Conservation (phyloP, 2,329 filamentous ascomycete genomes). For the Phyllosticta paracitricarpa region DNA sequence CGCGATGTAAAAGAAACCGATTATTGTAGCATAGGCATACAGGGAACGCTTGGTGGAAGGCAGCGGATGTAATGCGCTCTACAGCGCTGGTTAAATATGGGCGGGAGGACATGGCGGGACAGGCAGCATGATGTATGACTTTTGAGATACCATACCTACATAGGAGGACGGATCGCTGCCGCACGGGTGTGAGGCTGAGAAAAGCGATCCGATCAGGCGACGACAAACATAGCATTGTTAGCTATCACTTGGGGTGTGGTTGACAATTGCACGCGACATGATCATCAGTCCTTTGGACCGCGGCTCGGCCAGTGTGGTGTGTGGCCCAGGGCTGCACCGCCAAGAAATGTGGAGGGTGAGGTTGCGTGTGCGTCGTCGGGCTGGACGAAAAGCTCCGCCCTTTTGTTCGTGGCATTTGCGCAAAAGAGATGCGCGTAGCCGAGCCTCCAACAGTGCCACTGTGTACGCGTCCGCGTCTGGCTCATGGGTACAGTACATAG, state of each 20-base stretch:
- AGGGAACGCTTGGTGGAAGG: neutral
- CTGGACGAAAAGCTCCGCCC: neutral
- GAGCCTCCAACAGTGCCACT: slow-evolving; percentile 4
- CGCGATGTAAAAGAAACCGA: neutral
- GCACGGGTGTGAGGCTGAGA: neutral
- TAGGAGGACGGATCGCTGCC: neutral
- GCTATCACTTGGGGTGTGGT: neutral
- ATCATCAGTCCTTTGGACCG: neutral
- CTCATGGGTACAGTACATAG: neutral
- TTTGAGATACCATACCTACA: neutral
- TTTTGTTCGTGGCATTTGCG: neutral
- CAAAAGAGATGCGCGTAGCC: neutral
- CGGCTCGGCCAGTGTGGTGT: neutral
- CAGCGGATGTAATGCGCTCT: neutral
- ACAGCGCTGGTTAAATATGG: neutral
- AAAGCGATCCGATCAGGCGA: neutral
- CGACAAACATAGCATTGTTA: neutral
- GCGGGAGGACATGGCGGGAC: neutral
- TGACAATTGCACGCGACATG: neutral
- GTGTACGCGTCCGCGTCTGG: slow-evolving; percentile 5
- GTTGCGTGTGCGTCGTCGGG: neutral
- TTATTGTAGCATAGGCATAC: neutral
- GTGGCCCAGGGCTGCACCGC: neutral
- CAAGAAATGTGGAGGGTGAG: neutral
- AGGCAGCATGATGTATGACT: neutral